Base-by-base conservation (phyloP, 2,329 filamentous ascomycete genomes). In the Colletotrichum tropicale region DNA sequence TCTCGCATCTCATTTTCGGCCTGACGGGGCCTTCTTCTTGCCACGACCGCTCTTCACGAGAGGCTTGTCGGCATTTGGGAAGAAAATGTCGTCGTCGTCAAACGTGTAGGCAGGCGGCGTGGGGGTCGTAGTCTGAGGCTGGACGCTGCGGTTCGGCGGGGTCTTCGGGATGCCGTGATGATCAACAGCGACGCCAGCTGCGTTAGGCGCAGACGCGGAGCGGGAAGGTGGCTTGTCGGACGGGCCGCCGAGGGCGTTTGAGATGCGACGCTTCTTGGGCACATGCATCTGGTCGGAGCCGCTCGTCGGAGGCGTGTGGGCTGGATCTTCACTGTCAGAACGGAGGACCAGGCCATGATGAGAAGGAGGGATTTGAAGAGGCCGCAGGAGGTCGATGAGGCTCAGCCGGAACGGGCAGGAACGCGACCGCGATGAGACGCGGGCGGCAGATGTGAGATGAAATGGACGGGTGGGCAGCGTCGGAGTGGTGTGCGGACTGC, bases 21-120 rank as follows among this genome's bases (percentile, higher is more conserved):
- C 43, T 52, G n/a, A 21, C 28, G 18, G 26, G 9, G 26, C 12
- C 61, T n/a, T 26, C 34, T 61, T 58, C 8, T 28, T 24, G 26
- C 55, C 32, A 30, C 12, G 58, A 36, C n/a, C 0, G 28, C 6
- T n/a, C 30, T 62, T 34, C 30, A 8, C 30, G 4, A 72, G 26
- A 3, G 32, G 32, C 8, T 56, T 55, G 5, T 72, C 69, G 12
- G 62, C 30, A 12, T 62, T 70, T 3, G 73, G 73, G 21, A 72
- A 75, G 43, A 66, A 75, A 6, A 67, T 55, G 55, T 72, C 73
- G 43, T 75, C 73, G 18, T 75, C 73, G 30, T 60, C 32, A 18
- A 75, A 75, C 1, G 69, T 72, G 43, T 75, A 34, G 3, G 73
- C 61, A 4, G 62, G 36, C n/a, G 69, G 73, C 8, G 73, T 75